A percentile compares a stretch with the other conserved stretches of the same genome.
Evolutionary conservation across 176 grass and related monocot genomes (phyloP).

Genomic region (Triticum aestivum): DNA sequence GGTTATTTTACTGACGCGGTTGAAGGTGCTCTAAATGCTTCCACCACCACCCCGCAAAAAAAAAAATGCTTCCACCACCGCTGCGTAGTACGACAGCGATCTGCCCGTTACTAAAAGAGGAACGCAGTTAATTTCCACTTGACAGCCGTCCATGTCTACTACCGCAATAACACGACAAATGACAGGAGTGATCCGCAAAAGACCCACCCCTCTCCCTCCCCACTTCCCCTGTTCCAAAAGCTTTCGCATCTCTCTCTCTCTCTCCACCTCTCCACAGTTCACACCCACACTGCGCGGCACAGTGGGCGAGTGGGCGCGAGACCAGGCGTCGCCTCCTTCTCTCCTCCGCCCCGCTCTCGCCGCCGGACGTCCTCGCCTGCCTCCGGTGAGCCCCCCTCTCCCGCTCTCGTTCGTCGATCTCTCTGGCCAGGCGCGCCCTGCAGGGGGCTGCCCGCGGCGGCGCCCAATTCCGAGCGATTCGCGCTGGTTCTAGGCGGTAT

Average conservation of each 20-base stretch:
- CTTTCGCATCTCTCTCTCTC: background rate
- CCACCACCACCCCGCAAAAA: background rate
- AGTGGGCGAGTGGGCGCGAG: conserved; percentile 24
- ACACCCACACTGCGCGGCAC: conserved; percentile 24
- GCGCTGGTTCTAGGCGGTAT: background rate
- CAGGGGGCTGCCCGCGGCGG: background rate
- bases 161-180: conserved; percentile 32
- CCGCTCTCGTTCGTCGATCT: background rate
- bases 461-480: background rate
- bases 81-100: background rate
- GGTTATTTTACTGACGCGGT: no score
- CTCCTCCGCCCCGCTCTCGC: background rate
- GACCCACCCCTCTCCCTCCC: background rate
- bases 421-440: background rate
- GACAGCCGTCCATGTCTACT: conserved; percentile 29
- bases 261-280: conserved; percentile 5
- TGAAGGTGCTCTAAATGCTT: background rate
- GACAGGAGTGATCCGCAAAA: conserved; percentile 41
- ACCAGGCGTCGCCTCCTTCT: background rate
- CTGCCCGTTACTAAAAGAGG: background rate
- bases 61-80: background rate
- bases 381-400: conserved; percentile 24
- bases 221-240: background rate
- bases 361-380: background rate
- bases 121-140: background rate